A percentile compares a stretch with the other conserved stretches of the same genome.
phyloP scores from a whole-genome alignment of 371 early-diverging fungal genomes.

The Nematocida displodere region DNA sequence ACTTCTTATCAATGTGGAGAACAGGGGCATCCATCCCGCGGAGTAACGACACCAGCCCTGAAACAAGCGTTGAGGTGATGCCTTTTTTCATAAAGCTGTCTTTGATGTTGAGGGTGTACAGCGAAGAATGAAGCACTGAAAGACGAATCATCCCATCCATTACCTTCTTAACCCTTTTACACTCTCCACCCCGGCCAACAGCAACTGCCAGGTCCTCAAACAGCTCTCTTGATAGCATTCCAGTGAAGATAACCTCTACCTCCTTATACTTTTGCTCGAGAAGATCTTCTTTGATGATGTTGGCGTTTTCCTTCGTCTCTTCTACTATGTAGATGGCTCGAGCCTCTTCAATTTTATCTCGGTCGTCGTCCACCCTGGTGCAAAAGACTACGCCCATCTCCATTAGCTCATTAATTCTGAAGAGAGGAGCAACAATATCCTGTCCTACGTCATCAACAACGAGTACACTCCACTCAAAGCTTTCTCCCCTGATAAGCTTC shows the following conservation, averaged over 20 bases:
- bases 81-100: slow-evolving; percentile 68
- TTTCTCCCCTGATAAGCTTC: slow-evolving; percentile 40
- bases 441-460: slow-evolving; percentile 85
- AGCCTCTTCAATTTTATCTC: slow-evolving; percentile 81
- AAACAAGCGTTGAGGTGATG: neutral
- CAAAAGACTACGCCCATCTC: slow-evolving; percentile 94
- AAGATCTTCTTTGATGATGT: slow-evolving; percentile 76
- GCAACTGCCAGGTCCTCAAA: slow-evolving; percentile 84
- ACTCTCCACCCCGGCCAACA: slow-evolving; percentile 42
- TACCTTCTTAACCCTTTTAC: slow-evolving; percentile 66
- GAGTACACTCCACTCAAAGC: slow-evolving; percentile 79
- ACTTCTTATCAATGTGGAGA: neutral
- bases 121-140: slow-evolving; percentile 77
- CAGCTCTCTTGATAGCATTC: slow-evolving; percentile 74
- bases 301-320: slow-evolving; percentile 76
- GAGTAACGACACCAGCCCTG: slow-evolving; percentile 7
- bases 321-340: slow-evolving; percentile 93
- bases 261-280: slow-evolving; percentile 79
- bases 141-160: slow-evolving; percentile 91
- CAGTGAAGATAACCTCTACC: slow-evolving; percentile 85
- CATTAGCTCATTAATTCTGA: slow-evolving; percentile 87
- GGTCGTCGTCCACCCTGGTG: slow-evolving; percentile 71
- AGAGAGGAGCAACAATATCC: slow-evolving; percentile 86
- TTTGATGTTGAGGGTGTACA: slow-evolving; percentile 81
- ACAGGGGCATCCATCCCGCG: neutral